phyloP scores from a whole-genome alignment of 2,329 filamentous ascomycete species.

The Neobulgaria alba region DNA sequence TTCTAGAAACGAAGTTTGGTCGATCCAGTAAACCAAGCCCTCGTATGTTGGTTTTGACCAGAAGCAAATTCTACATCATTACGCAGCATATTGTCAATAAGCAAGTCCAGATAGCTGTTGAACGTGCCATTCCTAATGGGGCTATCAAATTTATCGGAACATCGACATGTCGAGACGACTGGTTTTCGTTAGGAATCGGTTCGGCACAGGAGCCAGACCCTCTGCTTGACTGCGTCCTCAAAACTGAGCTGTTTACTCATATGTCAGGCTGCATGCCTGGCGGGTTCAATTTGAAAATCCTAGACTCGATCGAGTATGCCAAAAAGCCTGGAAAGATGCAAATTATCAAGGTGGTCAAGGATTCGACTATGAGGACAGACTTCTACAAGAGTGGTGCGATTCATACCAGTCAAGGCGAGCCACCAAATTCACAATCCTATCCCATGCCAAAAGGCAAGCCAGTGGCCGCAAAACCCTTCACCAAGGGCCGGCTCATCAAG shows the following conservation, averaged over 20 bases:
- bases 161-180: constrained; percentile 83
- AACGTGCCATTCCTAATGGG: constrained; percentile 74
- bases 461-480: constrained; percentile 81
- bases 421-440: constrained; percentile 70
- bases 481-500: constrained; percentile 83
- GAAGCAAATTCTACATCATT: constrained; percentile 80
- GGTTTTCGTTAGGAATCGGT: constrained; percentile 90
- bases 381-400: constrained; percentile 90
- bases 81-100: constrained; percentile 76
- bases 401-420: constrained; percentile 78
- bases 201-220: constrained; percentile 88
- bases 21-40: constrained; percentile 90
- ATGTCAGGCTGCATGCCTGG: constrained; percentile 70
- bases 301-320: constrained; percentile 83
- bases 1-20: constrained; percentile 90
- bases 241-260: constrained; percentile 95
- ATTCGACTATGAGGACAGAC: constrained; percentile 68
- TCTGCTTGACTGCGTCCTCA: constrained; percentile 86
- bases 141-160: constrained; percentile 81
- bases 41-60: constrained; percentile 75
- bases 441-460: constrained; percentile 84
- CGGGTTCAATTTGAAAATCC: constrained; percentile 73
- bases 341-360: constrained; percentile 81
- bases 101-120: constrained; percentile 71
- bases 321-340: constrained; percentile 96